Evolutionary conservation across 495 filamentous ascomycete species (phyloP).

Genomic region (Penicillium longicatenatum): DNA sequence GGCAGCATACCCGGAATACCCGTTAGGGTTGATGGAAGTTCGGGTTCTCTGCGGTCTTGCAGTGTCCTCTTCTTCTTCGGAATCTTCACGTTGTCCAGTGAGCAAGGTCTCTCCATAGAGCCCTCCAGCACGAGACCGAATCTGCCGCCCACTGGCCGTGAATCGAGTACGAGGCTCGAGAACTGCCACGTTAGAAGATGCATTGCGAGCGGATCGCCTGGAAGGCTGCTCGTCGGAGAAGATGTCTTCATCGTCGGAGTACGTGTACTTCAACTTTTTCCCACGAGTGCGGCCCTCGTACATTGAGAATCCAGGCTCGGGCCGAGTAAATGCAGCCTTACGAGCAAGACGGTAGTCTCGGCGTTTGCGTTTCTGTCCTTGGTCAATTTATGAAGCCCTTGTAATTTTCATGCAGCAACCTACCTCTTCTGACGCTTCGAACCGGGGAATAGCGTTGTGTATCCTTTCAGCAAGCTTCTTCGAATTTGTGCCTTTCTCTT

Average conservation of each 20-base stretch:
- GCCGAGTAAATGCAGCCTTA: conserved; percentile 84
- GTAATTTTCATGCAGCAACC: conserved; percentile 16
- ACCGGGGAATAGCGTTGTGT: conserved; percentile 79
- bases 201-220: conserved; percentile 72
- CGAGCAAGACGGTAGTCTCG: conserved; percentile 87
- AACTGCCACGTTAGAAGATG: conserved; percentile 68
- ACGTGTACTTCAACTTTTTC: conserved; percentile 94
- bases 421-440: conserved; percentile 92
- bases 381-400: conserved; percentile 32
- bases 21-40: conserved; percentile 37
- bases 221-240: conserved; percentile 67
- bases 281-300: conserved; percentile 97
- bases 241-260: conserved; percentile 85
- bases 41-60: conserved; percentile 35
- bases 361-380: conserved; percentile 76
- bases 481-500: conserved; percentile 78
- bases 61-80: conserved; percentile 35
- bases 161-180: conserved; percentile 76
- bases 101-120: conserved; percentile 75
- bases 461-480: conserved; percentile 77
- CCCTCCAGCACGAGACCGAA: conserved; percentile 72
- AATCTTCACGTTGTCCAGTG: conserved; percentile 48
- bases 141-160: conserved; percentile 88
- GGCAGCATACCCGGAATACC: conserved; percentile 54
- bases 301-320: conserved; percentile 85